Evolutionary conservation across 176 grass and related monocot genomes (phyloP), one percentile per base, ranked within the genome.

Genomic region (Oryza brachyantha): DNA sequence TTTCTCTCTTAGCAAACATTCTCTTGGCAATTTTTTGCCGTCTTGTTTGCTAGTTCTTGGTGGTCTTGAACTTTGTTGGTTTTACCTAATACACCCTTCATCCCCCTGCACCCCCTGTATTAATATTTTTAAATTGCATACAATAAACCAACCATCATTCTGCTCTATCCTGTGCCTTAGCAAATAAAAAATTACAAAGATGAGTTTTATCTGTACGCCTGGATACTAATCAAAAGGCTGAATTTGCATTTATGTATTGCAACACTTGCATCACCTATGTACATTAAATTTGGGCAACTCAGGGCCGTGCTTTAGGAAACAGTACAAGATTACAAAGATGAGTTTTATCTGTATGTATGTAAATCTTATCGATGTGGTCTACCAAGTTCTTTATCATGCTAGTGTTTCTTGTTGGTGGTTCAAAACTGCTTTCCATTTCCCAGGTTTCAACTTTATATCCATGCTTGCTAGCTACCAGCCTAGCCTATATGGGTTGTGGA

Each of bases 1-100:
- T 80, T 32, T 80, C 52, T 57, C 66, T 70, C 36, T 70, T 70
- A 70, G 50, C 26, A 80, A 32, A 22, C 48, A 59, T 22, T 55
- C 52, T 69, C 65, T 60, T 43, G 35, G 35, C 26, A 80, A 13
- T 41, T 70, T 43, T 80, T 60, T 25, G 7, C 70, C 50, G 68
- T 12, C 66, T 36, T 45, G n/a, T 16, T 27, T 41, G 66, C 22
- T 27, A 61, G n/a, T 14, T 29, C 37, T 41, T 58, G 48, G 25
- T 69, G 24, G 16, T 21, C 34, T 35, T 13, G 21, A 54, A 67
- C 50, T 26, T 26, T 8, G 37, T 80, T 25, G 13, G 40, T 42
- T 59, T 57, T 57, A 2, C n/a, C 52, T 24, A 24, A 57, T 57
- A 57, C 19, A 57, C 10, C 52, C n/a, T 57, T 22, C 3, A 42